Evolutionary conservation across 345 rosid genomes (phyloP).

Genomic region (Noccaea caerulescens): DNA sequence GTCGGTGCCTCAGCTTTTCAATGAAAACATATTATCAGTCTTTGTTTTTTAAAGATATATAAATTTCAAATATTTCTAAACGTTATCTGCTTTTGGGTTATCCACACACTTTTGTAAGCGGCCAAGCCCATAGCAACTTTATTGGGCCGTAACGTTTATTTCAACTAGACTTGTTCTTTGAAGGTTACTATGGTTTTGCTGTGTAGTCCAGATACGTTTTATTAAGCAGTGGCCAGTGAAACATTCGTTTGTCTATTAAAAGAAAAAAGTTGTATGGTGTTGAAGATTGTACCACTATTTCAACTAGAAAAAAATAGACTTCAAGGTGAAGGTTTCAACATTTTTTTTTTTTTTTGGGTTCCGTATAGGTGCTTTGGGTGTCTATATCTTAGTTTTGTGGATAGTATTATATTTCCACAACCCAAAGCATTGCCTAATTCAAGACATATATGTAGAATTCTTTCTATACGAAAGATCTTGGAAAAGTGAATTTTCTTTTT

Average conservation of each 20-base stretch:
- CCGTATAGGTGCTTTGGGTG: neutral
- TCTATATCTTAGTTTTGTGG: neutral
- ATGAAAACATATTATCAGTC: neutral
- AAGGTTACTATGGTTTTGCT: neutral
- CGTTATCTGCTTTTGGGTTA: slow-evolving; percentile 30
- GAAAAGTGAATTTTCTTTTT: no score
- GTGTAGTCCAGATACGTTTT: neutral
- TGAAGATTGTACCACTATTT: no score
- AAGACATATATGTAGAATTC: no score
- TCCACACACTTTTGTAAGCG: neutral
- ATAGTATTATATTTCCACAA: neutral
- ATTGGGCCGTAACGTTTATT: slow-evolving; percentile 21
- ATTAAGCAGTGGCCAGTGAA: neutral
- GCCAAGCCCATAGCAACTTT: slow-evolving; percentile 21
- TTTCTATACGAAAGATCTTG: no score
- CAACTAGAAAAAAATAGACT: neutral
- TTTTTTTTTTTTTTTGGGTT: neutral
- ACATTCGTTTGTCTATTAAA: no score
- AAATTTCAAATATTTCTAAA: slow-evolving; percentile 14
- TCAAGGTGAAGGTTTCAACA: neutral
- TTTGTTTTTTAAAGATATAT: neutral
- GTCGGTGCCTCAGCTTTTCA: slow-evolving; percentile 46
- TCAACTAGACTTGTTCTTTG: neutral
- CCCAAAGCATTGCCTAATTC: no score
- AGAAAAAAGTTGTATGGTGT: no score